Conservation (phyloP, 179 eudicot genomes). For the Amaranthus tricolor region DNA sequence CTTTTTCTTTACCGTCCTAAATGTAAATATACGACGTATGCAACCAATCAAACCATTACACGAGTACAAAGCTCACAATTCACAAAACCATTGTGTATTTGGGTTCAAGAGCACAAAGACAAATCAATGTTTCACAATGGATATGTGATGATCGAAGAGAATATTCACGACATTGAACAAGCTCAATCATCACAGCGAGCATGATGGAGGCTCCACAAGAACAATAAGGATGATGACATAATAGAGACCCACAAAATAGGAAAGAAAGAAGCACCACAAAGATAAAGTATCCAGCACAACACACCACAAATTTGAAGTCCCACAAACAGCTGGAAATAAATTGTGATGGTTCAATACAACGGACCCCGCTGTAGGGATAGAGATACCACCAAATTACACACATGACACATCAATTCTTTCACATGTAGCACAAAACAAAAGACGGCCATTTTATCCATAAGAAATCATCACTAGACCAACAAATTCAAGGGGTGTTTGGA, state of each 20-base stretch:
- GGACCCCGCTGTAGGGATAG: constrained; percentile 3
- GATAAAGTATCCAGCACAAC: constrained; percentile 9
- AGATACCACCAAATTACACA: constrained; percentile 5
- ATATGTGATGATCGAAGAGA: neutral
- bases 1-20: neutral
- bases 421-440: constrained; percentile 21
- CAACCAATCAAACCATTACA: no score
- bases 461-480: neutral
- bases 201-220: constrained; percentile 4
- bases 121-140: neutral
- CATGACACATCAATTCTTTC: constrained; percentile 24
- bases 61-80: neutral
- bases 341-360: constrained; percentile 12
- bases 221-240: neutral
- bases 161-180: neutral
- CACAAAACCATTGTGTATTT: neutral
- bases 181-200: no score
- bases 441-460: constrained; percentile 13
- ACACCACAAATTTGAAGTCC: constrained; percentile 18
- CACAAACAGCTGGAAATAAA: constrained; percentile 21
- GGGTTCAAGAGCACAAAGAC: neutral
- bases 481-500: neutral
- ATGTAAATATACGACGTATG: neutral
- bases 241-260: neutral
- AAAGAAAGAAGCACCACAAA: neutral